phyloP scores from a whole-genome alignment of 768 basidiomycete genomes.

The Phylloporus sp. region DNA sequence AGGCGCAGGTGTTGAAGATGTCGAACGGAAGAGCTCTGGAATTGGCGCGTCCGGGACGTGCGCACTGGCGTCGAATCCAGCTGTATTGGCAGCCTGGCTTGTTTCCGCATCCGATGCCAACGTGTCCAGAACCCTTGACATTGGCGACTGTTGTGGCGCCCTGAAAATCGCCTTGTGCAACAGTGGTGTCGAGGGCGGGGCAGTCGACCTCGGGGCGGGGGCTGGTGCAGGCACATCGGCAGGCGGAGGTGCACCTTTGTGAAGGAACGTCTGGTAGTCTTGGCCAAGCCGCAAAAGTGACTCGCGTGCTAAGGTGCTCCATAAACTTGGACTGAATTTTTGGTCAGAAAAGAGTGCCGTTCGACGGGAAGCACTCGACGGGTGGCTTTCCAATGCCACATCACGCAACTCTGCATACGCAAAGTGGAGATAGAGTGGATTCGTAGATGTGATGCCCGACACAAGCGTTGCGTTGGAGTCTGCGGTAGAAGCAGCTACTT shows the following conservation, averaged over 20 bases:
- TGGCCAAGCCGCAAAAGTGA: conserved; percentile 57
- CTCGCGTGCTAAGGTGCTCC: conserved; percentile 58
- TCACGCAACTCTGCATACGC: conserved; percentile 62
- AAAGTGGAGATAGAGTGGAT: conserved; percentile 53
- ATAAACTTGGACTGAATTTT: conserved; percentile 59
- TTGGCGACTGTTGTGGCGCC: conserved; percentile 43
- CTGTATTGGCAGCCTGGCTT: conserved; percentile 47
- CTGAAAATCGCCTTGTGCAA: conserved; percentile 41
- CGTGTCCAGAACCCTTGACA: conserved; percentile 49
- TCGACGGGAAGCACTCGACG: conserved; percentile 42
- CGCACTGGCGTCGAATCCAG: conserved; percentile 32
- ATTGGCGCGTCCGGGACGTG: conserved; percentile 32
- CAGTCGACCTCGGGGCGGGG: conserved; percentile 24
- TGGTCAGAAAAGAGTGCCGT: conserved; percentile 64
- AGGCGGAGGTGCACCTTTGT: conserved; percentile 44
- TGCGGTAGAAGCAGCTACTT: conserved; percentile 40
- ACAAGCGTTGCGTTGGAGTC: conserved; percentile 56
- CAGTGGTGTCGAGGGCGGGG: conserved; percentile 34
- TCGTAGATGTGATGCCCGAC: conserved; percentile 58
- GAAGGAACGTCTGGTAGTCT: conserved; percentile 66
- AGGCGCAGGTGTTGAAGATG: conserved; percentile 19
- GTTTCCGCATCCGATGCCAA: conserved; percentile 60
- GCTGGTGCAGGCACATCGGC: conserved; percentile 19
- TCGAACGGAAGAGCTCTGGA: conserved; percentile 49
- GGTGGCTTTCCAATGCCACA: conserved; percentile 43